A percentile compares a stretch with the other conserved stretches of the same genome.
Evolutionary conservation across 1,284 basidiomycete species (phyloP).

Genomic region (Apiotrichum domesticum): DNA sequence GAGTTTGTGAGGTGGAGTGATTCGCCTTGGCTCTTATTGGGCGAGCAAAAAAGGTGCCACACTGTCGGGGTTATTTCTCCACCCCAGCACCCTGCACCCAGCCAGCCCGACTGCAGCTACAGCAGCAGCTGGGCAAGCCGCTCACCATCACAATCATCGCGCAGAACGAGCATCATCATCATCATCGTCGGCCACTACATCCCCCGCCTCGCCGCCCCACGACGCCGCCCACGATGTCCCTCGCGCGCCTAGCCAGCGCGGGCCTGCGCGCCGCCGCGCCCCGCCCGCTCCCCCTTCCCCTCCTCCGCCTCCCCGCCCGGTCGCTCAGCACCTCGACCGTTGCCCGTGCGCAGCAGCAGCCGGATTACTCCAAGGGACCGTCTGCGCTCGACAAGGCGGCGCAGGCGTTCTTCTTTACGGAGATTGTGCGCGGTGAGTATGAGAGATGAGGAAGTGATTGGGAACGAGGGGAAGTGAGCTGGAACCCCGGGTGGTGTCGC

Average conservation of each 20-base stretch:
- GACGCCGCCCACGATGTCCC: background rate
- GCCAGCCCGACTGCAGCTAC: too few species aligned
- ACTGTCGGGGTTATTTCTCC: background rate
- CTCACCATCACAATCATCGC: background rate
- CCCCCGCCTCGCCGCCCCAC: too few species aligned
- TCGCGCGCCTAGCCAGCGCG: slow-evolving; percentile 18
- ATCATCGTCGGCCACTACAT: too few species aligned
- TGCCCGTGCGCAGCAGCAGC: background rate
- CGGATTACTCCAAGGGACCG: slow-evolving; percentile 57
- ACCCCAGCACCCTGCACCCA: too few species aligned
- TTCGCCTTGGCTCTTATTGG: background rate
- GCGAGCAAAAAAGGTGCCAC: background rate
- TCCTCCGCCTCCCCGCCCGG: background rate
- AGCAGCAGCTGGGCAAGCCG: too few species aligned
- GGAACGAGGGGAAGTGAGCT: too few species aligned
- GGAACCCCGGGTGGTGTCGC: too few species aligned
- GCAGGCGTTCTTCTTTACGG: slow-evolving; percentile 97
- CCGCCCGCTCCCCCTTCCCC: background rate
- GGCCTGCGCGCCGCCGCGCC: slow-evolving; percentile 2
- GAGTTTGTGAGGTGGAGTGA: background rate
- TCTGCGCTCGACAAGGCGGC: slow-evolving; percentile 92
- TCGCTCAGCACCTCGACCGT: slow-evolving; percentile 5
- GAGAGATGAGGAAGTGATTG: too few species aligned
- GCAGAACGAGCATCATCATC: background rate
- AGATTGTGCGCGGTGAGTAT: slow-evolving; percentile 81